Conservation (phyloP, 345 rosid genomes). For the Eucalyptus microcorys region DNA sequence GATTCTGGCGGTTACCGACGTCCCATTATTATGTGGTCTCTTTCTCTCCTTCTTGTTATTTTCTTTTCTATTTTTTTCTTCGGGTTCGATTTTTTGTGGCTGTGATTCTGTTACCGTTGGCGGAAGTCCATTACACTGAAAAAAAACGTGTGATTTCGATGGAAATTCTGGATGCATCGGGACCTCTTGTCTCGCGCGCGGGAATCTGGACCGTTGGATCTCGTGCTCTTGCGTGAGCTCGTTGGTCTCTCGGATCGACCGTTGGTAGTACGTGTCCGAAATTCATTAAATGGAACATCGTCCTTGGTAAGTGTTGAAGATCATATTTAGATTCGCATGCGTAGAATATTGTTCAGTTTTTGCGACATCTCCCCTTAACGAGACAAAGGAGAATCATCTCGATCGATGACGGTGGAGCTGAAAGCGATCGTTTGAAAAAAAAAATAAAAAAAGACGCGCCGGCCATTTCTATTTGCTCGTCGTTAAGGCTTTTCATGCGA, state of each 20-base stretch:
- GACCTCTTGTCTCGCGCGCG: neutral
- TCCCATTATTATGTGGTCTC: neutral
- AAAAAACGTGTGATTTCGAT: neutral
- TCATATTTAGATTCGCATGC: neutral
- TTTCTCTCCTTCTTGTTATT: neutral
- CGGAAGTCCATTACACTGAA: neutral
- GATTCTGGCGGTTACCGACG: neutral
- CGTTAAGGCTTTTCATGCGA: neutral
- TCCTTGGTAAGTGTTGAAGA: neutral
- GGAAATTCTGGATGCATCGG: neutral
- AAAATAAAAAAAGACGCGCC: fast-evolving
- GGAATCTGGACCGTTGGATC: neutral
- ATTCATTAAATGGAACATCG: neutral
- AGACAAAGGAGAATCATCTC: neutral
- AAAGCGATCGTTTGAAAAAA: neutral
- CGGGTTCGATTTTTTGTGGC: neutral
- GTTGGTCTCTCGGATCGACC: neutral
- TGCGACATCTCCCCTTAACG: neutral
- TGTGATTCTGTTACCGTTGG: neutral
- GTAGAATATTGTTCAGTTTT: neutral
- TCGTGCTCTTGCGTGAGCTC: neutral
- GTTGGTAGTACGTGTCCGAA: neutral
- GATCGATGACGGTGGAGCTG: neutral
- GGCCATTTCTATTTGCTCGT: no score
- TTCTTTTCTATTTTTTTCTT: neutral